phyloP scores from a whole-genome alignment of 129 eudicot species.

The Solidago caesia region DNA sequence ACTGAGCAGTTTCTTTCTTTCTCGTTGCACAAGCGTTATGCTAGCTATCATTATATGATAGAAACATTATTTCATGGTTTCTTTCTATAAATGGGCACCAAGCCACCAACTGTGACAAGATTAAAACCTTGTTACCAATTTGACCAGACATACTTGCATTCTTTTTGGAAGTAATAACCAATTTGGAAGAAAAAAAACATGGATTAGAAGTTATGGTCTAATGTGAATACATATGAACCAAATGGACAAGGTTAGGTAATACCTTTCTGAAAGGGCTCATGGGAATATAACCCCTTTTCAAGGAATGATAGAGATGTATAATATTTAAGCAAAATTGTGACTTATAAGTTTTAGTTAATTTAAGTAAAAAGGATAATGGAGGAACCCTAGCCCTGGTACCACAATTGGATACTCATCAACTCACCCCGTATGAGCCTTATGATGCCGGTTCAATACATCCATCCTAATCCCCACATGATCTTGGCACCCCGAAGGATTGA shows the following conservation, averaged over 20 bases:
- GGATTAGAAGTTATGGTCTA: neutral
- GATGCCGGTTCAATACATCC: too few species aligned
- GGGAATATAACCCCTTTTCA: slow-evolving; percentile 7
- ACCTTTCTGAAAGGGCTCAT: slow-evolving; percentile 18
- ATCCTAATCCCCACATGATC: too few species aligned
- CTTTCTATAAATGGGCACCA: too few species aligned
- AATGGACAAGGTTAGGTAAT: slow-evolving; percentile 27
- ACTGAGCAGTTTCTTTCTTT: too few species aligned
- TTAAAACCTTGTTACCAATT: slow-evolving; percentile 10
- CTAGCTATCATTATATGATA: too few species aligned
- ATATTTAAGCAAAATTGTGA: neutral
- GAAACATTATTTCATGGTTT: too few species aligned
- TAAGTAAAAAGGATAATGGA: neutral
- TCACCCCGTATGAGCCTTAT: too few species aligned
- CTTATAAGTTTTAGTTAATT: neutral
- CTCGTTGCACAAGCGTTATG: too few species aligned
- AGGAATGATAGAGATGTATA: neutral
- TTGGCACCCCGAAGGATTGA: too few species aligned
- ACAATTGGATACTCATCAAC: too few species aligned
- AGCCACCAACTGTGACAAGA: too few species aligned
- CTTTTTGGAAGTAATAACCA: slow-evolving; percentile 9
- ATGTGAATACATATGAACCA: slow-evolving; percentile 5
- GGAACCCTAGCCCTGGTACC: neutral
- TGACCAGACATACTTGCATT: slow-evolving; percentile 14
- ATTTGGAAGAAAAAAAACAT: slow-evolving; percentile 6